These are phyloP conservation scores for Exophiala alcalophila DNA, from an alignment of 2,329 filamentous ascomycete genomes.

Conservation along the genomic window DNA sequence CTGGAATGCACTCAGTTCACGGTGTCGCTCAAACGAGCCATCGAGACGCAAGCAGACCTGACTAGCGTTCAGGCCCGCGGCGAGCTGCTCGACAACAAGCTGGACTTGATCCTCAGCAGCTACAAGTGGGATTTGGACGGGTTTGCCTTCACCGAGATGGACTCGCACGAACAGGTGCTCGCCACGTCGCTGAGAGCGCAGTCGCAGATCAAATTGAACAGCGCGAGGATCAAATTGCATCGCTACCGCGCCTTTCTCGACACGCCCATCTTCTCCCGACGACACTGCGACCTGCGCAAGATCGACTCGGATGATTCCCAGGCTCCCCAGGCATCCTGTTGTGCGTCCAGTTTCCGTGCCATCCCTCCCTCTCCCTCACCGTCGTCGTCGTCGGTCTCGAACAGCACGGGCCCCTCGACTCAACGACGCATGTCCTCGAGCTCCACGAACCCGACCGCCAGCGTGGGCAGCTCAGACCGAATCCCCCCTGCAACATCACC, in stretches of 20 bases:
- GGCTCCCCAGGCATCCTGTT: constrained; percentile 3
- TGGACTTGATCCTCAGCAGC: background rate
- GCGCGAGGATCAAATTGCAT: constrained; percentile 16
- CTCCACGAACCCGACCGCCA: background rate
- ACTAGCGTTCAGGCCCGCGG: background rate
- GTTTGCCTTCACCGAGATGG: background rate
- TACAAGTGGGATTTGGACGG: background rate
- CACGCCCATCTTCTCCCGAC: constrained; percentile 8
- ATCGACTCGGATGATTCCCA: background rate
- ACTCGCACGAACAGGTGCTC: constrained; percentile 4
- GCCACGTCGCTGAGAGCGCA: constrained; percentile 9
- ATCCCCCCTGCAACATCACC: background rate
- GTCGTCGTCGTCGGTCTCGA: constrained; percentile 2
- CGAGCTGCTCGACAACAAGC: background rate
- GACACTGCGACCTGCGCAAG: constrained; percentile 13
- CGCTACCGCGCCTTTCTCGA: constrained; percentile 14
- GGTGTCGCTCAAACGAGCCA: constrained; percentile 10
- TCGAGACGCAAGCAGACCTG: constrained; percentile 5
- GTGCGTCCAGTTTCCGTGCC: background rate
- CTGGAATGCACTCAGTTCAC: constrained; percentile 13
- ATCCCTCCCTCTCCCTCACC: background rate
- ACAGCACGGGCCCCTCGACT: constrained; percentile 1
- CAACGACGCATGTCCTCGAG: background rate
- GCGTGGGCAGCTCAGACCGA: background rate
- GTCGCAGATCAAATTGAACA: constrained; percentile 15